phyloP scores from a whole-genome alignment of 2,329 filamentous ascomycete species.

The Paradendryphiella salina region DNA sequence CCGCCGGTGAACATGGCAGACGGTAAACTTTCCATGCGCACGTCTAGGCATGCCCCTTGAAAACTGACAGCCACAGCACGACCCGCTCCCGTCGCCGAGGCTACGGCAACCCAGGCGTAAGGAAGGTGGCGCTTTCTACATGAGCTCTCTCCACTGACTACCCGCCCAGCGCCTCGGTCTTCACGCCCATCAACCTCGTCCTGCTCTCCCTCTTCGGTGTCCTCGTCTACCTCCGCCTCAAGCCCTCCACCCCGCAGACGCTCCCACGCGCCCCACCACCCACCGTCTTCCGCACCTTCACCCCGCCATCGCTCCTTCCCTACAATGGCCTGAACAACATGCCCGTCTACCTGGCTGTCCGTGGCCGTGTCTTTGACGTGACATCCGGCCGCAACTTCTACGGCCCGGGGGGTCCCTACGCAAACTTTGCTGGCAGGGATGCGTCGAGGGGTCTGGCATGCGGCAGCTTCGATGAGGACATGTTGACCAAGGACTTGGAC shows the following conservation, averaged over 20 bases:
- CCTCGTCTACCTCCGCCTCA: conserved; percentile 62
- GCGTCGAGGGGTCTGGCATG: conserved; percentile 84
- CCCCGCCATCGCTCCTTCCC: conserved; percentile 77
- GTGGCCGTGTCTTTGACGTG: conserved; percentile 90
- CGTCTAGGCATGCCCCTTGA: not conserved
- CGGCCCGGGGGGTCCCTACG: conserved; percentile 90
- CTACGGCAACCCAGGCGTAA: conserved; percentile 51
- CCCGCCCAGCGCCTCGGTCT: conserved; percentile 54
- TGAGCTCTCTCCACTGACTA: conserved; percentile 19
- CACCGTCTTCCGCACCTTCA: conserved; percentile 85
- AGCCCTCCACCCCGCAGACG: conserved; percentile 55
- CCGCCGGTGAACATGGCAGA: conserved; percentile 32
- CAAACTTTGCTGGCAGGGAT: conserved; percentile 93
- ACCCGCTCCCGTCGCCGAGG: conserved; percentile 65
- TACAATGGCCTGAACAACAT: conserved; percentile 75
- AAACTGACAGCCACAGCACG: conserved; percentile 47
- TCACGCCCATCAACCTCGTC: conserved; percentile 64
- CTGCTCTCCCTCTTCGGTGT: conserved; percentile 62
- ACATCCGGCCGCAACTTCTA: conserved; percentile 88
- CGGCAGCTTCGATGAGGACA: conserved; percentile 91
- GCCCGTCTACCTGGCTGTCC: conserved; percentile 89
- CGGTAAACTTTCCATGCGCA: conserved; percentile 17
- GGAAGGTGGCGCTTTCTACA: conserved; percentile 19
- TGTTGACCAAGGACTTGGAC: conserved; percentile 89
- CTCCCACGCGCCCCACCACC: conserved; percentile 65